These are phyloP conservation scores for Hypoxylon sp. DNA, from an alignment of 2,329 filamentous ascomycete genomes.

Conservation along the genomic window DNA sequence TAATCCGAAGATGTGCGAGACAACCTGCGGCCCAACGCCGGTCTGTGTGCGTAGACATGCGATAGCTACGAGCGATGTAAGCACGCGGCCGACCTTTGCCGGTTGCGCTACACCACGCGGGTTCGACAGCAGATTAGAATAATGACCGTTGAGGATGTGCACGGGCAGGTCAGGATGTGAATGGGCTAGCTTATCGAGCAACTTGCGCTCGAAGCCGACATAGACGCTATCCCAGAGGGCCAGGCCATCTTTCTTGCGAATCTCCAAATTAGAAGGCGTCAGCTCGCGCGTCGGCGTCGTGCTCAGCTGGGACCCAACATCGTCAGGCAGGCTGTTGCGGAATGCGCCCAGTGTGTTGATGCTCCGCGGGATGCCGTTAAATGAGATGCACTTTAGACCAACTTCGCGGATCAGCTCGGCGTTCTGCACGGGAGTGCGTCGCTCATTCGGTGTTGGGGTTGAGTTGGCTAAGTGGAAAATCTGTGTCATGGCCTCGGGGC, in stretches of 20 bases:
- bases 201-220: slow-evolving; percentile 79
- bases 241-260: slow-evolving; percentile 71
- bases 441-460: slow-evolving; percentile 36
- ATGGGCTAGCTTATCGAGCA: slow-evolving; percentile 78
- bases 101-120: slow-evolving; percentile 63
- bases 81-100: slow-evolving; percentile 74
- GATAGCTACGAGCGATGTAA: slow-evolving; percentile 82
- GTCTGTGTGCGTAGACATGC: slow-evolving; percentile 83
- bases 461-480: slow-evolving; percentile 70
- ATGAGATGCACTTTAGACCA: slow-evolving; percentile 82
- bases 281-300: slow-evolving; percentile 70
- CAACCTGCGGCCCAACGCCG: slow-evolving; percentile 85
- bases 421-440: slow-evolving; percentile 60
- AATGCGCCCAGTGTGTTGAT: slow-evolving; percentile 87
- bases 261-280: slow-evolving; percentile 67
- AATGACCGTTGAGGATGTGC: slow-evolving; percentile 82
- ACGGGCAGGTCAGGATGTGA: slow-evolving; percentile 87
- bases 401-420: slow-evolving; percentile 83
- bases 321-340: slow-evolving; percentile 71
- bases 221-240: slow-evolving; percentile 84
- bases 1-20: slow-evolving; percentile 85
- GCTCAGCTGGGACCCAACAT: slow-evolving; percentile 68
- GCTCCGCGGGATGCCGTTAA: slow-evolving; percentile 85
- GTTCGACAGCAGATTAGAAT: slow-evolving; percentile 80
- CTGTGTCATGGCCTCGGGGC: slow-evolving; percentile 78